Conservation (phyloP, 1,284 basidiomycete genomes). For the Moniliophthora roreri region DNA sequence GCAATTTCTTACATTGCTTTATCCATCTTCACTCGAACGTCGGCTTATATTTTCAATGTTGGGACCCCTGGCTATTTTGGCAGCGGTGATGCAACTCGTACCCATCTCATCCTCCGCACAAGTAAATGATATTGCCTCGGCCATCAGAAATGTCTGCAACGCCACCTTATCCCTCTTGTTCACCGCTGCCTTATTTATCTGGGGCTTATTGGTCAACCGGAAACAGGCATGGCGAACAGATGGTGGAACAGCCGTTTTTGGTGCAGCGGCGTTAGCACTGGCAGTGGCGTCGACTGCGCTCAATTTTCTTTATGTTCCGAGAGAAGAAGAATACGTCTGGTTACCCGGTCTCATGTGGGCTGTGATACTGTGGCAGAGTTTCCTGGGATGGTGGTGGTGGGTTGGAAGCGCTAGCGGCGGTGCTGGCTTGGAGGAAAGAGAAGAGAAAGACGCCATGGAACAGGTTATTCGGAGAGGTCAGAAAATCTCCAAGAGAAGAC, state of each 20-base stretch:
- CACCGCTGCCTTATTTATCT: constrained; percentile 86
- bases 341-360: constrained; percentile 84
- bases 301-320: constrained; percentile 84
- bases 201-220: constrained; percentile 91
- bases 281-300: constrained; percentile 80
- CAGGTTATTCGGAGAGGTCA: constrained; percentile 60
- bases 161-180: constrained; percentile 94
- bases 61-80: constrained; percentile 86
- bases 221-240: constrained; percentile 93
- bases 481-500: constrained; percentile 52
- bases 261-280: constrained; percentile 75
- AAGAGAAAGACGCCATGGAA: constrained; percentile 30
- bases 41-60: constrained; percentile 87
- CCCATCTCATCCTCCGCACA: constrained; percentile 51
- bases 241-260: constrained; percentile 95
- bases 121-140: constrained; percentile 66
- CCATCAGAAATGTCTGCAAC: constrained; percentile 93
- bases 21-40: constrained; percentile 90
- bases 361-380: constrained; percentile 90
- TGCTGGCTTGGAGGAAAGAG: constrained; percentile 57
- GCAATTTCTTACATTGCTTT: constrained; percentile 95
- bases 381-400: constrained; percentile 97
- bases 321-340: constrained; percentile 84
- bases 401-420: constrained; percentile 75
- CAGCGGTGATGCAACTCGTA: constrained; percentile 85